Base-by-base conservation (phyloP, 345 rosid species). In the Salix exigua region DNA sequence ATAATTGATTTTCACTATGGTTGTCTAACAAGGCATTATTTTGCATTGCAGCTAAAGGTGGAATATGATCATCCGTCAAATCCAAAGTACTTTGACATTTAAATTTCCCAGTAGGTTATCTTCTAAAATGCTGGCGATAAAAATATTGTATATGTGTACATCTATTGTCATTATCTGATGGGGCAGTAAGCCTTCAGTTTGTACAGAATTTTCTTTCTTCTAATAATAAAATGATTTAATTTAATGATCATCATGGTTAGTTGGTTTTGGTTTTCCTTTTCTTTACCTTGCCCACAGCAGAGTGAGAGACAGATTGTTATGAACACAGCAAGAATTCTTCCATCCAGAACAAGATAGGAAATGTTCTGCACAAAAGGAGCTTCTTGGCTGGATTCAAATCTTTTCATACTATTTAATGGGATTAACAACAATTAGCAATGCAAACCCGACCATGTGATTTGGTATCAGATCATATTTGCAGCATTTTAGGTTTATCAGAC, bases 131-230 rank as follows among this genome's bases (percentile, higher is more conserved):
- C 35, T 55, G 44, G 40, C 71, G 60, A 38, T 66, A 70, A 53
- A 7, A 72, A 19, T 66, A 51, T 73, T 83, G 85, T 82, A 75
- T 72, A 65, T 18, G 23, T 77, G 85, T 82, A 76, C 77, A 82
- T 78, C 1, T 25, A 58, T 26, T 68, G 64, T 73, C 68, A 50
- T 68, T 58, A 73, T 70, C 64, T 18, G 31, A 44, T 38, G 76
- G 64, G 71, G 72, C 73, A 38, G 26, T 33, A 2, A 62, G 33
- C 73, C 26, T 37, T 68, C 61, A 14, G 76, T 61, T 40, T 75
- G 82, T 75, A 74, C 78, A 79, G 68, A 76, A 14, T 44, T 73
- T 18, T 25, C 53, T 17, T 74, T 69, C 1, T 18, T 50, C 31
- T 66, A 63, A 65, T 71, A 37, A 53, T 60, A 76, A 77, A 77